Base-by-base conservation (phyloP, 805 yeast genomes). In the Kregervanrija pseudodelftensis region DNA sequence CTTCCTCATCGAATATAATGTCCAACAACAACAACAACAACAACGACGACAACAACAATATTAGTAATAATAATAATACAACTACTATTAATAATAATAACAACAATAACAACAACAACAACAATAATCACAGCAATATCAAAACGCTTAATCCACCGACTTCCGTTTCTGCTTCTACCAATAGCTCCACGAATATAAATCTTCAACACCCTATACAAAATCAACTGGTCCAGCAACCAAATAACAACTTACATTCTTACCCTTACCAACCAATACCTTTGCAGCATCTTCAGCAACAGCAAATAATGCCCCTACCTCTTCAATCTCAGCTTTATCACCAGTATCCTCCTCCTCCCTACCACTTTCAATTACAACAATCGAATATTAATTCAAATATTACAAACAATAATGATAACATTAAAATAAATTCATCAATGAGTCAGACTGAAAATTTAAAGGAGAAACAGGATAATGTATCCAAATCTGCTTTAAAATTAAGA, bases 401-500 rank as follows among this genome's bases (percentile, higher is more conserved):
- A 7, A 22, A 4, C 28, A 22, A 22, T 22, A 22, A 22, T 7
- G 28, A 22, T 22, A 22, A 22, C 28, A 33, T n/a, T 13, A 33
- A 13, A 33, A 33, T n/a, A 33, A 33, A 14, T 14, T 10, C 37
- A 17, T 17, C n/a, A 12, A 17, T 30, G 30, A 22, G 14, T 36
- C 11, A 16, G 35, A 14, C 28, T 11, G 15, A 22, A 5, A 37
- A 13, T 32, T 30, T 12, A 2, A 33, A 62, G 8, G 47, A 37
- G 11, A 46, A 48, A 8, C 43, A 42, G n/a, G 36, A 40, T 11
- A 33, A 14, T 16, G 36, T 36, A 37, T 33, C 41, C 5, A 37
- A 40, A 35, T 37, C 30, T 13, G 34, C 33, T 4, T 42, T 50
- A 10, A 56, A 55, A 36, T 49, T 59, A 12, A 66, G 83, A 50